A percentile compares a stretch with the other conserved stretches of the same genome.
Conservation (phyloP, 164 flowering plant species). For the Magnolia changhungtana region DNA sequence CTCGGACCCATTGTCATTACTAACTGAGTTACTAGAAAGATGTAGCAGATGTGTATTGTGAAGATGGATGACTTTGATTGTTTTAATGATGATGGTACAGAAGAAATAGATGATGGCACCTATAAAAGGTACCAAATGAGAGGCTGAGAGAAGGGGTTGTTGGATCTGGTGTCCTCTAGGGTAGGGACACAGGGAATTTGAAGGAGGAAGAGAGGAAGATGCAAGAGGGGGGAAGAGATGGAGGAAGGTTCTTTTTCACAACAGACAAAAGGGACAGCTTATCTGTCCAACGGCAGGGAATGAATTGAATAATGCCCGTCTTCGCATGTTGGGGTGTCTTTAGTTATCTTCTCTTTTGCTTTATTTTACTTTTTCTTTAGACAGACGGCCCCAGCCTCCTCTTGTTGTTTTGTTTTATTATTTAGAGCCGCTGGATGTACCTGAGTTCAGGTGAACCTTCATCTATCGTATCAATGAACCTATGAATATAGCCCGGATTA, state of each 20-base stretch:
- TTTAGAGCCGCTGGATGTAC: slow-evolving; percentile 2
- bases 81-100: neutral
- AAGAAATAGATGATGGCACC: neutral
- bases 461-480: neutral
- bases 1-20: slow-evolving; percentile 35
- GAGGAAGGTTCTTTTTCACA: slow-evolving; percentile 7
- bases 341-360: slow-evolving; percentile 9
- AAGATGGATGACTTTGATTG: neutral
- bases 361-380: slow-evolving; percentile 23
- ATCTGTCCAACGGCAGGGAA: slow-evolving; percentile 43
- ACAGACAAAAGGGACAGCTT: slow-evolving; percentile 49
- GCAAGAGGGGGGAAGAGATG: slow-evolving; percentile 4
- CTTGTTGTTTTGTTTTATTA: slow-evolving; percentile 8
- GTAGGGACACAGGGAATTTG: neutral
- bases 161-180: slow-evolving; percentile 5
- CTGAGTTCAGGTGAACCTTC: neutral
- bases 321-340: slow-evolving; percentile 26
- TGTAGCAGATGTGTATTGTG: too few species aligned
- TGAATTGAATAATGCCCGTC: slow-evolving; percentile 12
- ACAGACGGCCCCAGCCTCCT: neutral
- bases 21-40: neutral
- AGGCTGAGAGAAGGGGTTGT: neutral
- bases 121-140: neutral
- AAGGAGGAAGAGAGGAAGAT: slow-evolving; percentile 3
- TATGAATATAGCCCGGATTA: neutral